Evolutionary conservation across 1,139 yeast species (phyloP).

Genomic region (Candida albicans): DNA sequence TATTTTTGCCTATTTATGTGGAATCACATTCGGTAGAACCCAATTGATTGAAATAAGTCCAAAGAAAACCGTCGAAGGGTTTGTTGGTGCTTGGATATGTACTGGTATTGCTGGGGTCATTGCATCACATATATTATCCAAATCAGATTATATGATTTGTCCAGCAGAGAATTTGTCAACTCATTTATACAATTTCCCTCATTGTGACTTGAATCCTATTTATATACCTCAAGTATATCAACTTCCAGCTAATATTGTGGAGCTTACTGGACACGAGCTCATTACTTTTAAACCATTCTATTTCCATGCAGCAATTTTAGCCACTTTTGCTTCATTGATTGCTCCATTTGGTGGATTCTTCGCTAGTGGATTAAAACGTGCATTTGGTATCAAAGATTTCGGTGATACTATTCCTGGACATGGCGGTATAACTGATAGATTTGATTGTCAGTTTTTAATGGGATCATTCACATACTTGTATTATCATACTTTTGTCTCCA

Average conservation of each 20-base stretch:
- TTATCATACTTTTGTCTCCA: constrained; percentile 86
- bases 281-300: constrained; percentile 80
- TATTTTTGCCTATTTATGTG: constrained; percentile 94
- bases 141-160: constrained; percentile 78
- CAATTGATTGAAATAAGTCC: constrained; percentile 93
- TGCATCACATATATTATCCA: constrained; percentile 62
- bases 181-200: constrained; percentile 44
- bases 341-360: constrained; percentile 99
- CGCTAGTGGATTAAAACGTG: constrained; percentile 94
- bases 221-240: constrained; percentile 77
- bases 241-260: constrained; percentile 67
- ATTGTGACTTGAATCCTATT: constrained; percentile 85
- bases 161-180: constrained; percentile 74
- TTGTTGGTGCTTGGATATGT: constrained; percentile 96
- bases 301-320: constrained; percentile 80
- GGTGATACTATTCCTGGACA: constrained; percentile 65
- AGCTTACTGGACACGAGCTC: constrained; percentile 33
- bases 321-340: constrained; percentile 93
- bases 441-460: constrained; percentile 97
- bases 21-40: constrained; percentile 93
- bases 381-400: constrained; percentile 72
- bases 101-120: constrained; percentile 75
- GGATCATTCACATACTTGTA: constrained; percentile 92
- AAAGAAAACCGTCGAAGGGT: constrained; percentile 96
- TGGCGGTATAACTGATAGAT: constrained; percentile 96